A percentile compares a stretch with the other conserved stretches of the same genome.
Evolutionary conservation across 371 early-diverging fungal species (phyloP).

Genomic region (Syncephalis fuscata): DNA sequence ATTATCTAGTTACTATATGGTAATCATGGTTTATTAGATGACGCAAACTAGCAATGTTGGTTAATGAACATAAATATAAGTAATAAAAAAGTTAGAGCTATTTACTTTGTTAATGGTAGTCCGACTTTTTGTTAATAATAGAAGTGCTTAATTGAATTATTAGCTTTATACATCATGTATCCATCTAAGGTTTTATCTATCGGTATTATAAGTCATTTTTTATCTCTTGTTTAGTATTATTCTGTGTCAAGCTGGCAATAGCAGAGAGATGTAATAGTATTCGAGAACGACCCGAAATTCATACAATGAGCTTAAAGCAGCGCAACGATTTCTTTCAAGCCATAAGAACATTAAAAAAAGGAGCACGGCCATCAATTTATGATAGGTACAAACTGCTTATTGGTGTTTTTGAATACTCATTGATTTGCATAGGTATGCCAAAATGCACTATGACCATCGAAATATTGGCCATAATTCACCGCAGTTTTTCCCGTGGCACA

Average conservation of each 20-base stretch:
- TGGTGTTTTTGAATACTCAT: background rate
- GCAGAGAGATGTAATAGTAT: no score
- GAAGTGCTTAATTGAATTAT: background rate
- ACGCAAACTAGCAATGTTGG: no score
- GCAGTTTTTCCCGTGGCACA: constrained; percentile 6
- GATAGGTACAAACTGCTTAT: background rate
- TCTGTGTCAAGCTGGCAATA: background rate
- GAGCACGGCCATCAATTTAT: background rate
- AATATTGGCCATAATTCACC: constrained; percentile 2
- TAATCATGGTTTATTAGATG: no score
- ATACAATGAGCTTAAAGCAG: no score
- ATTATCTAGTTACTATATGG: no score
- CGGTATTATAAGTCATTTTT: background rate
- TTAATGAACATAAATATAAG: no score
- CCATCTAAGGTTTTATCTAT: background rate
- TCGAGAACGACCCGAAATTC: no score
- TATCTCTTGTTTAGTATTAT: background rate
- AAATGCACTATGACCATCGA: background rate
- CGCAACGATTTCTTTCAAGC: background rate
- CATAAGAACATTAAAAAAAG: background rate
- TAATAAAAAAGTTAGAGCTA: no score
- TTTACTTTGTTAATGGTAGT: background rate
- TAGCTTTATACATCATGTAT: background rate
- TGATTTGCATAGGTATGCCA: background rate
- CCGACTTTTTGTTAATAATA: background rate